phyloP scores from a whole-genome alignment of 108 stramenopile genomes.

The Bacterosira constricta region DNA sequence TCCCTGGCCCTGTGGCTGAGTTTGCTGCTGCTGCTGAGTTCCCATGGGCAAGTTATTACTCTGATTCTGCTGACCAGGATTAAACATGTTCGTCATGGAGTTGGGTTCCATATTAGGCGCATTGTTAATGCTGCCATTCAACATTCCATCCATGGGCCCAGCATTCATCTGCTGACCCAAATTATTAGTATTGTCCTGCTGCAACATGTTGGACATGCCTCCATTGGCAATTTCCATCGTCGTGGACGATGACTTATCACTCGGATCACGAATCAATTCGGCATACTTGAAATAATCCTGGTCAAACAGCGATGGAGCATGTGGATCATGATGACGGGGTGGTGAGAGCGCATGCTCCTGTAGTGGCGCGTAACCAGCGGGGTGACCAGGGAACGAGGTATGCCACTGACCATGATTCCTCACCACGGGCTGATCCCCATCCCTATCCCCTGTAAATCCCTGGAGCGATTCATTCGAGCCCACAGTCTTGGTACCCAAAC shows the following conservation, averaged over 20 bases:
- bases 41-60: slow-evolving; percentile 13
- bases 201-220: slow-evolving; percentile 4
- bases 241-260: slow-evolving; percentile 4
- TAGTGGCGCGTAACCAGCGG: too few relatives aligned
- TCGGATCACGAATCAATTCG: slow-evolving; percentile 31
- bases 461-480: too few relatives aligned
- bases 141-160: slow-evolving; percentile 7
- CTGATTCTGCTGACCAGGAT: slow-evolving; percentile 15
- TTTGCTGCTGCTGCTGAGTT: slow-evolving; percentile 7
- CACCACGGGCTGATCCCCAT: background rate
- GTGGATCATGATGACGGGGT: slow-evolving; percentile 12
- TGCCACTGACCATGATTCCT: background rate
- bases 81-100: slow-evolving; percentile 13
- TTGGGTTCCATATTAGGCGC: background rate
- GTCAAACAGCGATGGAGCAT: background rate
- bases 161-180: slow-evolving; percentile 1
- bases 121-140: slow-evolving; percentile 5
- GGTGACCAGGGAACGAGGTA: background rate
- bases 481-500: too few relatives aligned
- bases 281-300: slow-evolving; percentile 49
- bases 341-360: too few relatives aligned
- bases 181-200: background rate
- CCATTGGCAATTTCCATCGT: slow-evolving; percentile 10
- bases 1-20: background rate
- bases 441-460: too few relatives aligned